Conservation (phyloP, 352 stramenopile genomes). For the Globisporangium spinosum region DNA sequence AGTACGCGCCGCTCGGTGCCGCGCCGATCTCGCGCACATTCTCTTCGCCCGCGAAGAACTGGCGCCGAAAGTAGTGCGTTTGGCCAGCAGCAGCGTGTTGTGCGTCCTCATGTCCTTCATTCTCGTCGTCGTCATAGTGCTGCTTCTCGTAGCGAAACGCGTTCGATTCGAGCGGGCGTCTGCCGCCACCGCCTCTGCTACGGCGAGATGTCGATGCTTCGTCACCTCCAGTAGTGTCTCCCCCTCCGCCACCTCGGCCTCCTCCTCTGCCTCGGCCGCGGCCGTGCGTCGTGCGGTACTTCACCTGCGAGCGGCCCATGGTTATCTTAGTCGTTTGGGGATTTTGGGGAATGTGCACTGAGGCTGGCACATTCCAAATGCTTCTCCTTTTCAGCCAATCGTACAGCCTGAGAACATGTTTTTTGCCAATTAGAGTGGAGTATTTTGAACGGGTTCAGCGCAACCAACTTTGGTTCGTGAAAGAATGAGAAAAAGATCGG, state of each 20-base stretch:
- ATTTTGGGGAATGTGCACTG: background rate
- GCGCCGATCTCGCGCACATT: constrained; percentile 39
- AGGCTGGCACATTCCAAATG: too few relatives aligned
- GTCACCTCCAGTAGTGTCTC: background rate
- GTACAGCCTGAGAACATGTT: too few relatives aligned
- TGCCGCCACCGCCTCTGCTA: constrained; percentile 14
- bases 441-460: too few relatives aligned
- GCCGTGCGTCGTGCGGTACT: constrained; percentile 55
- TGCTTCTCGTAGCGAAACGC: constrained; percentile 60
- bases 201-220: background rate
- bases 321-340: background rate
- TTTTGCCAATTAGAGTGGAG: too few relatives aligned
- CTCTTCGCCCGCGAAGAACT: constrained; percentile 67
- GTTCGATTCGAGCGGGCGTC: constrained; percentile 55
- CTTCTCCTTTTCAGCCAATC: too few relatives aligned
- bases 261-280: constrained; percentile 38
- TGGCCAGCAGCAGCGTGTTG: constrained; percentile 12
- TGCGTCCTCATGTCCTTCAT: constrained; percentile 22
- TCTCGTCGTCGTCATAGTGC: constrained; percentile 20
- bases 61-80: constrained; percentile 21
- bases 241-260: constrained; percentile 13
- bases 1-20: constrained; percentile 39
- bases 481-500: too few relatives aligned
- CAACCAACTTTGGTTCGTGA: too few relatives aligned
- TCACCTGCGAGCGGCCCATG: constrained; percentile 73